Percentiles rank a stretch among this genome's conserved stretches.
These are phyloP conservation scores for Conticribra guillardii DNA, from an alignment of 108 stramenopile species.

Conservation along the genomic window DNA sequence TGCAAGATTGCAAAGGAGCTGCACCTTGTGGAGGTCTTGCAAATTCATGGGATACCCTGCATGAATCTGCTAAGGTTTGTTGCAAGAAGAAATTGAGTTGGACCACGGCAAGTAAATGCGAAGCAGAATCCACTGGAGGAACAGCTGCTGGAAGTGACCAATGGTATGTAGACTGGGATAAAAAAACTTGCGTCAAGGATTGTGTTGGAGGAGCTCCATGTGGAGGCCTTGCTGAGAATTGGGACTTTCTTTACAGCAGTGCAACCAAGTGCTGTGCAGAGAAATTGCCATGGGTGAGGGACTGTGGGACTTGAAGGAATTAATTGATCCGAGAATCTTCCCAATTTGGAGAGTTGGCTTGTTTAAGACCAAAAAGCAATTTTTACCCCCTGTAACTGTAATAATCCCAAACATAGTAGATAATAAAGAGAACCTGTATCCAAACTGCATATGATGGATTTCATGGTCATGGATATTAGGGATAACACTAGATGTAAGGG, in stretches of 20 bases:
- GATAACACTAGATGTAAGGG: too few relatives aligned
- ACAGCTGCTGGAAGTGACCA: not conserved
- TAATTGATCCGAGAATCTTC: too few relatives aligned
- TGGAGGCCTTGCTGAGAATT: not conserved
- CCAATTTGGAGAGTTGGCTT: too few relatives aligned
- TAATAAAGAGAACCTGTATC: too few relatives aligned
- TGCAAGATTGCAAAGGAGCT: not conserved
- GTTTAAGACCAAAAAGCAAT: too few relatives aligned
- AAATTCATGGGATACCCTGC: not conserved
- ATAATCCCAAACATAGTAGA: too few relatives aligned
- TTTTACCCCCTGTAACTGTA: too few relatives aligned
- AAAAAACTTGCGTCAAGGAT: not conserved
- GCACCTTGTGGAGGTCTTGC: constrained; percentile 14
- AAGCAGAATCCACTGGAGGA: not conserved
- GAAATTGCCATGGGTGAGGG: not conserved
- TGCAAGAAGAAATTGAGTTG: not conserved
- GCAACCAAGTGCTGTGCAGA: not conserved
- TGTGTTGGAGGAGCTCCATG: not conserved
- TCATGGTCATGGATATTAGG: too few relatives aligned
- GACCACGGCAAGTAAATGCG: not conserved
- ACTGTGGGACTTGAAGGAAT: not conserved
- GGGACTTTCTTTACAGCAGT: not conserved
- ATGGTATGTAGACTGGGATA: not conserved
- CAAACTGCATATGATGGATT: too few relatives aligned
- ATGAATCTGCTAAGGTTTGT: not conserved